These are phyloP conservation scores for Talaromyces sp. DNA, from an alignment of 2,329 filamentous ascomycete genomes.

Conservation along the genomic window DNA sequence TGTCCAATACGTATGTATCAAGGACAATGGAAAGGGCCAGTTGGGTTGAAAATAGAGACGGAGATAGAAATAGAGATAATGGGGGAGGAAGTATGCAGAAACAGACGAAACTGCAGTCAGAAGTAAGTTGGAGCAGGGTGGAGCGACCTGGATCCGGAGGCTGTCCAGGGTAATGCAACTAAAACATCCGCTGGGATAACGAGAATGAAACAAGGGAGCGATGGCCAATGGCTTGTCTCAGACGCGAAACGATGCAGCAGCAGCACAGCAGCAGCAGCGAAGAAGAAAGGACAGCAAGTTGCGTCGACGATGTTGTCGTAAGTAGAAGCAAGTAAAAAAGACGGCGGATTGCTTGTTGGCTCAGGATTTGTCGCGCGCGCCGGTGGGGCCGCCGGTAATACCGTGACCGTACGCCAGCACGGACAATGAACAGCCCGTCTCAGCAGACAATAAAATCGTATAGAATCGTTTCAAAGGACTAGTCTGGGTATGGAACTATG, in stretches of 20 bases:
- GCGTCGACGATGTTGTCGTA: background rate
- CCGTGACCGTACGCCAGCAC: background rate
- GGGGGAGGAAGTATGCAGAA: background rate
- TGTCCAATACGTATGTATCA: background rate
- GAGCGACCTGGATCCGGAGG: constrained; percentile 1
- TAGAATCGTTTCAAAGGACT: too few relatives aligned
- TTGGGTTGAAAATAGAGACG: background rate
- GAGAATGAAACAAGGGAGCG: background rate
- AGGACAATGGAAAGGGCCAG: background rate
- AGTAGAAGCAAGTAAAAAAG: constrained; percentile 1
- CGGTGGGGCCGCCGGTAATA: background rate
- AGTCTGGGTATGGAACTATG: background rate
- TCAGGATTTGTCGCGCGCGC: background rate
- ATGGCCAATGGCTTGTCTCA: background rate
- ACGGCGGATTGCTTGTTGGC: background rate
- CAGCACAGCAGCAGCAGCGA: background rate
- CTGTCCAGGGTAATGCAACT: background rate
- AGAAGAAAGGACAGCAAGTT: background rate
- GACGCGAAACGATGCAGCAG: background rate
- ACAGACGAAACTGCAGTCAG: background rate
- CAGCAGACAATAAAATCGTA: too few relatives aligned
- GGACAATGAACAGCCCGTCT: background rate
- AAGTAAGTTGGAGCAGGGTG: background rate
- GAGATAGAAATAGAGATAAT: background rate
- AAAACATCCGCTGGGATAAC: background rate